Conservation (phyloP, 371 early-diverging fungal genomes). For the Mortierella sp. region DNA sequence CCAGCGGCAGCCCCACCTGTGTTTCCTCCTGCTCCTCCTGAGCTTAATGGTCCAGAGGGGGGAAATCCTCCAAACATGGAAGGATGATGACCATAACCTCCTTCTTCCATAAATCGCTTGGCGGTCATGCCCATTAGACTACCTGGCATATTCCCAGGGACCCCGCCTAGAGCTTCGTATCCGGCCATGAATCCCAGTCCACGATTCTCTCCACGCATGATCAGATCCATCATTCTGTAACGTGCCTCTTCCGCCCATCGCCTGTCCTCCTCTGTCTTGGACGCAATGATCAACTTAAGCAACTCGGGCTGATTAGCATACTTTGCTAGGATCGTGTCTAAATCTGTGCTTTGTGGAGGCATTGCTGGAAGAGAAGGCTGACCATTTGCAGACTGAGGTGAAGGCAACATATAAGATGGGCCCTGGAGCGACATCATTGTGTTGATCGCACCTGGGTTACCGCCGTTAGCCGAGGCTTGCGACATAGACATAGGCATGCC, state of each 20-base stretch:
- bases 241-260: slow-evolving; percentile 74
- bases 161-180: slow-evolving; percentile 41
- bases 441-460: slow-evolving; percentile 32
- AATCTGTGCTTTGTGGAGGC: slow-evolving; percentile 57
- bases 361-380: slow-evolving; percentile 32
- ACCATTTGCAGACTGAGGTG: slow-evolving; percentile 29
- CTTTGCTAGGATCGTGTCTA: slow-evolving; percentile 70
- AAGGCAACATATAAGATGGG: slow-evolving; percentile 48
- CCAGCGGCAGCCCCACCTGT: slow-evolving; percentile 12
- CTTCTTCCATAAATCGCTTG: slow-evolving; percentile 49
- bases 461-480: slow-evolving; percentile 24
- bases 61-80: slow-evolving; percentile 33
- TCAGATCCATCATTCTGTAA: slow-evolving; percentile 66
- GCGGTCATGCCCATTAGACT: slow-evolving; percentile 34
- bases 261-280: slow-evolving; percentile 76
- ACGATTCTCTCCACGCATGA: slow-evolving; percentile 58
- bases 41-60: slow-evolving; percentile 12
- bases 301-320: slow-evolving; percentile 72
- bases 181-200: slow-evolving; percentile 55
- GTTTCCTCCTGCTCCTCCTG: slow-evolving; percentile 9
- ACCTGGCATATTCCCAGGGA: slow-evolving; percentile 27
- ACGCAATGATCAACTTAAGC: slow-evolving; percentile 69
- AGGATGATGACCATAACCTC: slow-evolving; percentile 27
- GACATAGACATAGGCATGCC: slow-evolving; percentile 51
- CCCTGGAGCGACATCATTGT: slow-evolving; percentile 51